A percentile compares a stretch with the other conserved stretches of the same genome.
Conservation (phyloP, 345 rosid genomes). For the Ailanthus altissimus region DNA sequence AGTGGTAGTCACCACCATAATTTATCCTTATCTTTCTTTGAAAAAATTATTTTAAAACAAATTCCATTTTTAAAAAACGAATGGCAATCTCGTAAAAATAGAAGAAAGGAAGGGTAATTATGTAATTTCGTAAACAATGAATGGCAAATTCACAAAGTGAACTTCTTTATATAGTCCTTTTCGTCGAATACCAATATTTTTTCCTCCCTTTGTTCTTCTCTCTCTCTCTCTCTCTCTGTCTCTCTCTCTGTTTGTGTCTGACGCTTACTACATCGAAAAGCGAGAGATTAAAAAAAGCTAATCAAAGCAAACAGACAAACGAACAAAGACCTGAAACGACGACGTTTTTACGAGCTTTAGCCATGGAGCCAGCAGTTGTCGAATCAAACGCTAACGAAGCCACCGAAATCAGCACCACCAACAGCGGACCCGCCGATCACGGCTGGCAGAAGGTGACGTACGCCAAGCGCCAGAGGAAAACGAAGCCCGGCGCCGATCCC, state of each 20-base stretch:
- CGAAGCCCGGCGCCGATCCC: constrained; percentile 39
- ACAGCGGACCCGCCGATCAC: constrained; percentile 42
- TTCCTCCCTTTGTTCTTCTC: background rate
- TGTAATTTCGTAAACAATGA: background rate
- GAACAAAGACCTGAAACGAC: constrained; percentile 8
- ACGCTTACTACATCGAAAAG: background rate
- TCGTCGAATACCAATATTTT: too few relatives aligned
- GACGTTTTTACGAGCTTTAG: background rate
- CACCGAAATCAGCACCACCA: constrained; percentile 24
- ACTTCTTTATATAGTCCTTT: background rate
- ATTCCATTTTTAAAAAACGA: background rate
- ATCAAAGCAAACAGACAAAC: background rate
- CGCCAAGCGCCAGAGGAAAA: constrained; percentile 58
- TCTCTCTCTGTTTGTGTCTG: too few relatives aligned
- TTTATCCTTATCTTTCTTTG: background rate
- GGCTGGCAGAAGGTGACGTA: constrained; percentile 80
- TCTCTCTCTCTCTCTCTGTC: background rate
- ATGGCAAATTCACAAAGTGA: background rate
- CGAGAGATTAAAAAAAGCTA: background rate
- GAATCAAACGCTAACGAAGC: constrained; percentile 39
- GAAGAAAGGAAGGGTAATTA: too few relatives aligned
- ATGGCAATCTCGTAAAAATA: constrained; percentile 1
- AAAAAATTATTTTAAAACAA: too few relatives aligned
- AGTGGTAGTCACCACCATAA: background rate
- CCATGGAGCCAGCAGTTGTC: constrained; percentile 32